These are phyloP conservation scores for Bidens hawaiensis DNA, from an alignment of 140 eudicot genomes.

Conservation along the genomic window DNA sequence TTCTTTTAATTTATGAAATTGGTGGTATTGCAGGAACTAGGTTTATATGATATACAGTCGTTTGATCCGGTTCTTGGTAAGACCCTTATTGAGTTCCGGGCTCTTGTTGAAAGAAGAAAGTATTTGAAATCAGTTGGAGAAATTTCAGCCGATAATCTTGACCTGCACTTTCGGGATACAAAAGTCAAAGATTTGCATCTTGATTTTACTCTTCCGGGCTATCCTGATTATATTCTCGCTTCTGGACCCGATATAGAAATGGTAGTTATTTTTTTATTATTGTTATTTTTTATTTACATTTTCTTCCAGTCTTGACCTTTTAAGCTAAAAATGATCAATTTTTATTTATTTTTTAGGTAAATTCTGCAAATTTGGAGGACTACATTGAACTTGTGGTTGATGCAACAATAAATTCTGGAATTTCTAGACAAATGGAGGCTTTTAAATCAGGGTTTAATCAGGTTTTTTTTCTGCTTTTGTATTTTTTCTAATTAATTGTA, in stretches of 20 bases:
- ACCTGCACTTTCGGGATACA: conserved; percentile 45
- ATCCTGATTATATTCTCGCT: conserved; percentile 61
- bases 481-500: not conserved
- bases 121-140: conserved; percentile 36
- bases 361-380: conserved; percentile 57
- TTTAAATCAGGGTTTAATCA: conserved; percentile 83
- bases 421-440: conserved; percentile 86
- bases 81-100: conserved; percentile 74
- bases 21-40: conserved; percentile 57
- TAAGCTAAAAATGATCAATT: not conserved
- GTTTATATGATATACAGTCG: conserved; percentile 66
- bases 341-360: conserved; percentile 45
- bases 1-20: conserved; percentile 3
- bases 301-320: not conserved
- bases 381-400: conserved; percentile 62
- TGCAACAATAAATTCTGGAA: conserved; percentile 71
- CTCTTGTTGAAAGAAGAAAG: conserved; percentile 59
- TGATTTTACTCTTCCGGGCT: conserved; percentile 93
- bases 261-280: conserved; percentile 43
- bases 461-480: conserved; percentile 31
- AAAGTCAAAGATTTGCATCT: conserved; percentile 76
- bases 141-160: conserved; percentile 25
- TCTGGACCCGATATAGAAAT: conserved; percentile 40
- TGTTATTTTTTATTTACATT: not conserved
- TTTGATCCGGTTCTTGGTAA: conserved; percentile 84